Conservation (phyloP, 306 rosid species). For the Dryas alaskensis region DNA sequence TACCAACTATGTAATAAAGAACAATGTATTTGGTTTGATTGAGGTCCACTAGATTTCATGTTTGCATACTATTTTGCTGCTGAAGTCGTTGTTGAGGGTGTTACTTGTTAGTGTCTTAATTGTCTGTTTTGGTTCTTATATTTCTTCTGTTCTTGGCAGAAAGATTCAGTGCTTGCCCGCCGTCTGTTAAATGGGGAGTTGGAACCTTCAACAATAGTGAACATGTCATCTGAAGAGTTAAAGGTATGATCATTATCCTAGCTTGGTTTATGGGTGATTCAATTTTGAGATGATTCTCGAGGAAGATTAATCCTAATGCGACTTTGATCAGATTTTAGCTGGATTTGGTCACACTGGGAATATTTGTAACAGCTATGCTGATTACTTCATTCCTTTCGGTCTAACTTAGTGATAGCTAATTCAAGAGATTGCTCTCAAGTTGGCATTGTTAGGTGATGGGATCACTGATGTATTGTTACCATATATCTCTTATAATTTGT, state of each 20-base stretch:
- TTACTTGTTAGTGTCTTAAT: background rate
- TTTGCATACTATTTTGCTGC: background rate
- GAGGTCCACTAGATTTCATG: background rate
- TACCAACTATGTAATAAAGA: background rate
- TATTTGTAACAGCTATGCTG: background rate
- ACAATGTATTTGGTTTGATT: background rate
- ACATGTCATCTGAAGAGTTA: slow-evolving; percentile 85
- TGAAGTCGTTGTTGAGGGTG: background rate
- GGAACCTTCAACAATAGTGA: slow-evolving; percentile 76
- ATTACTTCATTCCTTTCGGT: background rate
- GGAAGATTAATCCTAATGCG: background rate
- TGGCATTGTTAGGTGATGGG: background rate
- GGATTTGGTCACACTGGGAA: background rate
- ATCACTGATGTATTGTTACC: background rate
- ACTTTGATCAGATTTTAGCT: background rate
- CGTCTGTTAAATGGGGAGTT: slow-evolving; percentile 75
- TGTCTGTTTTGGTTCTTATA: background rate
- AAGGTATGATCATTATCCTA: slow-evolving; percentile 51
- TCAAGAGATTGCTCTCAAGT: background rate
- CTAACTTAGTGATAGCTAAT: background rate
- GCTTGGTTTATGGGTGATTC: slow-evolving; percentile 9
- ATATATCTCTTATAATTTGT: background rate
- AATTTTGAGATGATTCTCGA: background rate
- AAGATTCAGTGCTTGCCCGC: slow-evolving; percentile 52
- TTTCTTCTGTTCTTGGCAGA: slow-evolving; percentile 43